These are phyloP conservation scores for Przewalskia tangutica DNA, from an alignment of 257 asterid species.

Conservation along the genomic window DNA sequence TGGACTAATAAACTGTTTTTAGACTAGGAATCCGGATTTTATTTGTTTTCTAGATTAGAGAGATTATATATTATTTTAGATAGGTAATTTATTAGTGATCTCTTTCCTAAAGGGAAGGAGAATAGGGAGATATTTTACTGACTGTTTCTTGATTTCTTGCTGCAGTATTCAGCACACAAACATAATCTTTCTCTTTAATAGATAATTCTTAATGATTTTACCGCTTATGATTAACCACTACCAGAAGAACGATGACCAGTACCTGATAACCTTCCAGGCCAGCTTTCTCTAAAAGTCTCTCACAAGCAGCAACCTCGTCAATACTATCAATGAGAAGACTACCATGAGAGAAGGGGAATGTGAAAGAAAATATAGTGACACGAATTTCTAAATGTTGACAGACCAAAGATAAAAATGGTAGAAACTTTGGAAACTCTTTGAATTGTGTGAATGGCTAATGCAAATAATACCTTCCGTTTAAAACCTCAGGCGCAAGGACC, in stretches of 20 bases:
- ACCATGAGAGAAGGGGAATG: not conserved
- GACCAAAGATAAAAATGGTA: not conserved
- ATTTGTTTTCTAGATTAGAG: not conserved
- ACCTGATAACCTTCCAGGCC: slow-evolving; percentile 66
- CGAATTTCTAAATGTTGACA: not conserved
- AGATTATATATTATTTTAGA: not conserved
- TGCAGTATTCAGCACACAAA: not conserved
- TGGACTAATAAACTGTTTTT: not conserved
- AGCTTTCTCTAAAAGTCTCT: slow-evolving; percentile 47
- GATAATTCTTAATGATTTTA: not conserved
- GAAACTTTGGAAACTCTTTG: not conserved
- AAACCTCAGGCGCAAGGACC: slow-evolving; percentile 49
- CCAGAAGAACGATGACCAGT: not conserved
- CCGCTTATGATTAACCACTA: not conserved
- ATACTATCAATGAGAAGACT: slow-evolving; percentile 19
- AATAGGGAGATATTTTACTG: not conserved
- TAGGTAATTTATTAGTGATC: not conserved
- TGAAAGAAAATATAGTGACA: slow-evolving; percentile 2
- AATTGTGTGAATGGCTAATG: not conserved
- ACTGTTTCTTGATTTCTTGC: not conserved
- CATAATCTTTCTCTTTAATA: not conserved
- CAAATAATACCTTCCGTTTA: slow-evolving; percentile 42
- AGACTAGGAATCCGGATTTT: not conserved
- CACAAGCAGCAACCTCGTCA: slow-evolving; percentile 52
- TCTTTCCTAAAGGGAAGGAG: not conserved